These are phyloP conservation scores for Staphylotrichum tortipilum DNA, from an alignment of 495 filamentous ascomycete species.

Conservation along the genomic window DNA sequence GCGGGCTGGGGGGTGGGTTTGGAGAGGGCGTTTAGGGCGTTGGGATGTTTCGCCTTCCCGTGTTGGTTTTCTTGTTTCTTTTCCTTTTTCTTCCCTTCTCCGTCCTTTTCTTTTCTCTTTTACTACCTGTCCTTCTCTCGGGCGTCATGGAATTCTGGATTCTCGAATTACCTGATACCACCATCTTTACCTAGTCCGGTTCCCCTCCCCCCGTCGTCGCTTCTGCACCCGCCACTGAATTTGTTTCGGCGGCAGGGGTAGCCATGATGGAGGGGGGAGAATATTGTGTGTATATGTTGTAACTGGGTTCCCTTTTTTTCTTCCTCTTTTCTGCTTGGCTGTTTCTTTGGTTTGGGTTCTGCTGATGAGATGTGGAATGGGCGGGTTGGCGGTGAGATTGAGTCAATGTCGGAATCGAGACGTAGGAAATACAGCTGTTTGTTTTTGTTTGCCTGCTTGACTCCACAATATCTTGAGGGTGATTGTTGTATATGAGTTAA, in stretches of 20 bases:
- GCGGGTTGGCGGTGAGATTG: not conserved
- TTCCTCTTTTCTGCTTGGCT: not conserved
- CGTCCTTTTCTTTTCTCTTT: not conserved
- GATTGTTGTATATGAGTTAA: no score
- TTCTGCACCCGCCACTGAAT: no score
- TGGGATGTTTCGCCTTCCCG: not conserved
- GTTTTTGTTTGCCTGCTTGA: no score
- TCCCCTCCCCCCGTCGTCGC: not conserved
- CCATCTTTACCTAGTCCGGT: constrained; percentile 1
- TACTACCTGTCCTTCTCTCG: not conserved
- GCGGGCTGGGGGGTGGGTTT: not conserved
- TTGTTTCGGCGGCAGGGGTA: no score
- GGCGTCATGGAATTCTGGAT: constrained; percentile 9
- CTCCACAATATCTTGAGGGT: no score
- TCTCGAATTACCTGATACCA: constrained; percentile 3
- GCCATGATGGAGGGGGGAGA: no score
- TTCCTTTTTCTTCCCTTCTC: not conserved
- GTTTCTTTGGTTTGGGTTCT: not conserved
- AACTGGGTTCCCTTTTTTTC: not conserved
- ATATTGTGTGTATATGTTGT: not conserved
- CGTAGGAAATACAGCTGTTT: no score
- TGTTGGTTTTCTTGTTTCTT: not conserved
- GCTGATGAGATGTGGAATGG: not conserved
- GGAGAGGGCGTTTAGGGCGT: constrained; percentile 3
- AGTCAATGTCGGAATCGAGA: no score